phyloP scores from a whole-genome alignment of 1,284 basidiomycete species.

The Coniferiporia weirii region DNA sequence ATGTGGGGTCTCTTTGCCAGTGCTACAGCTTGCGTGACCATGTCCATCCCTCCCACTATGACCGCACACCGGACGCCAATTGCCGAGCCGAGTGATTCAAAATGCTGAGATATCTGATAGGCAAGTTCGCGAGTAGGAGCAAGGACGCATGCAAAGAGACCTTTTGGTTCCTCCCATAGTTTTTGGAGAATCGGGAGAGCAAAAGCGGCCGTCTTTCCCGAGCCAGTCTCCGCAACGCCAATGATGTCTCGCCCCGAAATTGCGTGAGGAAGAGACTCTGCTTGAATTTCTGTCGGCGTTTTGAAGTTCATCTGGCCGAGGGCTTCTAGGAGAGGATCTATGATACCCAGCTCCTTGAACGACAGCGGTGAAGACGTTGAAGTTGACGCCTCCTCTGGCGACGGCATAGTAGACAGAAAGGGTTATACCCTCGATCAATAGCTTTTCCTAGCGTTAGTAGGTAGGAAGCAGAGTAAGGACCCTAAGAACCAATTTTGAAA shows the following conservation, averaged over 20 bases:
- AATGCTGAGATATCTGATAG: slow-evolving; percentile 97
- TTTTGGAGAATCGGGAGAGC: slow-evolving; percentile 95
- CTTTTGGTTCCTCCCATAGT: slow-evolving; percentile 93
- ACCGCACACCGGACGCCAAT: slow-evolving; percentile 91
- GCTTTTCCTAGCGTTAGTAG: too few species aligned
- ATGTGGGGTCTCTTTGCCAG: slow-evolving; percentile 93
- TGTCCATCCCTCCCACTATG: slow-evolving; percentile 95
- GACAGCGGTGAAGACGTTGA: slow-evolving; percentile 40
- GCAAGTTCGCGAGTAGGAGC: slow-evolving; percentile 97
- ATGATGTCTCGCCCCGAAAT: slow-evolving; percentile 93
- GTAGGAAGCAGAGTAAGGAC: too few species aligned
- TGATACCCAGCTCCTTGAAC: slow-evolving; percentile 80
- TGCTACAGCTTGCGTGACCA: slow-evolving; percentile 89
- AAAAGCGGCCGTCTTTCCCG: slow-evolving; percentile 98
- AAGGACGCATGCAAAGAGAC: slow-evolving; percentile 90
- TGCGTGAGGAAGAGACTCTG: slow-evolving; percentile 85
- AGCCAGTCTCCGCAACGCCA: slow-evolving; percentile 95
- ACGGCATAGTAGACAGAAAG: slow-evolving; percentile 35
- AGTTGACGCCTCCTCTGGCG: slow-evolving; percentile 54
- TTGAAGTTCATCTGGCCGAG: slow-evolving; percentile 82
- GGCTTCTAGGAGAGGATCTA: slow-evolving; percentile 84
- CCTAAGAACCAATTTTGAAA: too few species aligned
- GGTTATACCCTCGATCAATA: neutral
- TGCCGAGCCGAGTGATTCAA: slow-evolving; percentile 88
- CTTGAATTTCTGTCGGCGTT: slow-evolving; percentile 89